Evolutionary conservation across 129 eudicot species (phyloP), one percentile per base, ranked within the genome.

Genomic region (Flaveria ramosissima): DNA sequence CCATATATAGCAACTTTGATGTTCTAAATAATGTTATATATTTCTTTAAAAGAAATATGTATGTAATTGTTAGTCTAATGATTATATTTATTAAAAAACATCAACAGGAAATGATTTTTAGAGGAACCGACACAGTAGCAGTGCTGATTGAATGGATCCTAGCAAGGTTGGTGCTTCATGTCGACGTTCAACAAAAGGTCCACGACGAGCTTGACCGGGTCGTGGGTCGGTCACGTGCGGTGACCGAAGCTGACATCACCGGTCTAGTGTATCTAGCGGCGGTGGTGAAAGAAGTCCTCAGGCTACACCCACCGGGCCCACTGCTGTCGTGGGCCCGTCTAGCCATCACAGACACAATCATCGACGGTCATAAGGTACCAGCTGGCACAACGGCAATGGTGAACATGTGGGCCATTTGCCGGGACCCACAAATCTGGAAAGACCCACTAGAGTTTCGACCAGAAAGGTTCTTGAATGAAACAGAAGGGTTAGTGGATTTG

Each of bases 251-350:
- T 14, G 94, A 91, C 67, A 26, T 91, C 72, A 55, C 84, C 19
- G 76, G 83, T 26, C 23, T 91, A 75, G 86, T 83, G 26, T 91
- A 91, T 78, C 52, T 95, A 27, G 78, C 83, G 66, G 99, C 97
- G 10, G 94, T 95, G 43, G 83, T 95, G 41, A 95, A 95, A 65
- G 99, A 94, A 48, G 96, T 89, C 9, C 62, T 95, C 0, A 79
- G 99, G 83, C 66, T 95, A 70, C 97, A 95, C 73, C 97, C 97
- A 11, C 99, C 99, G 11, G 97, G 97, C 61, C 99, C 99, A 12
- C 87, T 95, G 9, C 83, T 95, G 1, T 87, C 96, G 0, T 95
- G 99, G 99, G 80, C 99, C 43, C 93, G 99, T 14, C 72, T 89
- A 8, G 86, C 97, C 1, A 83, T 87, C 46, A 80, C 72, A 0